Evolutionary conservation across 208 protist genomes (phyloP).

Genomic region (Porcisia hertigi): DNA sequence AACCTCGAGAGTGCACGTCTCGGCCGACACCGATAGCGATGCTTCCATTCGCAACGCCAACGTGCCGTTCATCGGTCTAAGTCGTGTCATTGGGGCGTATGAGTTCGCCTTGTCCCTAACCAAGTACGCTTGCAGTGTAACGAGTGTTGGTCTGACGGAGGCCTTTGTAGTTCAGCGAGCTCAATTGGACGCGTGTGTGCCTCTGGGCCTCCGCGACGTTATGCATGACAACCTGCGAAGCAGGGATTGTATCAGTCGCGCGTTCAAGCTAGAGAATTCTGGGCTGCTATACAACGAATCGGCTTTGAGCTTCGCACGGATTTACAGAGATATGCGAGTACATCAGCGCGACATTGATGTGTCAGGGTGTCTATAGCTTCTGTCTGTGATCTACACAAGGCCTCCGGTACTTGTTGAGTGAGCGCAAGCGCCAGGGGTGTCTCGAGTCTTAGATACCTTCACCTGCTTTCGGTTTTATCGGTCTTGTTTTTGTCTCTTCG

Average conservation of each 20-base stretch:
- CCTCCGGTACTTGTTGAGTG: too few species aligned
- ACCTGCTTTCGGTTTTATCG: too few species aligned
- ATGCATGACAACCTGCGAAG: constrained; percentile 44
- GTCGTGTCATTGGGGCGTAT: constrained; percentile 73
- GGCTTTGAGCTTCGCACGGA: constrained; percentile 47
- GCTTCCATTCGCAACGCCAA: not conserved
- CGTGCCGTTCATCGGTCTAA: constrained; percentile 25
- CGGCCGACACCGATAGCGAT: constrained; percentile 4
- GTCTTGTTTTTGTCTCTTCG: too few species aligned
- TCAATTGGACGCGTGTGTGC: constrained; percentile 52
- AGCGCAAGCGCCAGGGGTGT: too few species aligned
- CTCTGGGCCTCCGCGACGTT: constrained; percentile 46
- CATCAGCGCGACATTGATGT: constrained; percentile 25
- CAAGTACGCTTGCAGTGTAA: constrained; percentile 73
- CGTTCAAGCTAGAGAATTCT: constrained; percentile 52
- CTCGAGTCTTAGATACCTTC: too few species aligned
- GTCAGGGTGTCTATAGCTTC: constrained; percentile 12
- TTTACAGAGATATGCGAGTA: constrained; percentile 39
- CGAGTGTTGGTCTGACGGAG: constrained; percentile 77
- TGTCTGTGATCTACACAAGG: not conserved
- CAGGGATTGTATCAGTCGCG: constrained; percentile 52
- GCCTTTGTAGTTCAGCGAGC: constrained; percentile 64
- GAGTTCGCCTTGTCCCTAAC: constrained; percentile 63
- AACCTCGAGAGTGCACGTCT: constrained; percentile 23
- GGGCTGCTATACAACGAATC: constrained; percentile 42